Evolutionary conservation across 768 basidiomycete species (phyloP).

Genomic region (Russula lepida): DNA sequence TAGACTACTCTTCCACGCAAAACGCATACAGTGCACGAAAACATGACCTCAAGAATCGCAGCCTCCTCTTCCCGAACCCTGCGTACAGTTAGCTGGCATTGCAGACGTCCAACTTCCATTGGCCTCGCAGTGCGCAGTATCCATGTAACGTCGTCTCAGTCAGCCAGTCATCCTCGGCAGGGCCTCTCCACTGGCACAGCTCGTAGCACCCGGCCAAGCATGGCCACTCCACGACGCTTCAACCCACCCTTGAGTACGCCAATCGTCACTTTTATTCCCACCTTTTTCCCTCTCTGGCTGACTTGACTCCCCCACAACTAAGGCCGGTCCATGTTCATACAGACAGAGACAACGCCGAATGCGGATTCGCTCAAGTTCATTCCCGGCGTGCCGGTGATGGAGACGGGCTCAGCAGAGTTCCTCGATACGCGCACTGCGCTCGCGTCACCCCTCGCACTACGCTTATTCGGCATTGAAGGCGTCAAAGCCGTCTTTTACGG

Average conservation of each 20-base stretch:
- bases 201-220: constrained; percentile 10
- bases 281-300: not conserved
- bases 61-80: not conserved
- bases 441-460: constrained; percentile 87
- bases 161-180: not conserved
- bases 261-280: not conserved
- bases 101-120: not conserved
- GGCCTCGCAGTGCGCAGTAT: not conserved
- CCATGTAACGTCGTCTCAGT: not conserved
- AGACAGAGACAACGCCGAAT: constrained; percentile 96
- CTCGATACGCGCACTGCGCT: constrained; percentile 82
- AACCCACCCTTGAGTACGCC: constrained; percentile 32
- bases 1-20: no score
- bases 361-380: constrained; percentile 98
- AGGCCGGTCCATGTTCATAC: constrained; percentile 92
- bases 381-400: constrained; percentile 84
- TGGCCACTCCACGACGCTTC: not conserved
- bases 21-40: not conserved
- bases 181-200: constrained; percentile 4
- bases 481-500: constrained; percentile 88
- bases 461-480: constrained; percentile 91
- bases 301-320: not conserved
- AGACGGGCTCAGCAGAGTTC: constrained; percentile 86
- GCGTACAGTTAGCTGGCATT: not conserved
- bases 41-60: constrained; percentile 1